These are phyloP conservation scores for Diplodia seriata DNA, from an alignment of 2,329 filamentous ascomycete genomes.

Conservation along the genomic window DNA sequence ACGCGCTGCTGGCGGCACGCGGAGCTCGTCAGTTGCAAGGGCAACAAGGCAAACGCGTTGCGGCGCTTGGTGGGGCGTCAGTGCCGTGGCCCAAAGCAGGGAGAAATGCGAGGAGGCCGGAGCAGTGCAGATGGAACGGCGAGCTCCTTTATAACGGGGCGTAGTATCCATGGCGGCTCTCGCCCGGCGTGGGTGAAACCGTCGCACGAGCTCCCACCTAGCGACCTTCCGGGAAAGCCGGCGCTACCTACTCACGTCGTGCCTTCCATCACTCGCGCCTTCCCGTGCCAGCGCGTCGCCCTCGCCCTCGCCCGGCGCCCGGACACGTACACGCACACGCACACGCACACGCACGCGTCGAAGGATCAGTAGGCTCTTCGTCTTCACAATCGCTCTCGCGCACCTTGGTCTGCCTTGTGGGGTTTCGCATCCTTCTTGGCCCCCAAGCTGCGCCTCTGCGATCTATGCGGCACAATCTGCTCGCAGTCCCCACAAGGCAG, in stretches of 20 bases:
- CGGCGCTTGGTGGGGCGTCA: not conserved
- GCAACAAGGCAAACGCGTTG: slow-evolving; percentile 1
- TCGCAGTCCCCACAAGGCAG: slow-evolving; percentile 4
- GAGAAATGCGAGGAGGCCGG: slow-evolving; percentile 19
- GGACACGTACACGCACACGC: not conserved
- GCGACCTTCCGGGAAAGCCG: not conserved
- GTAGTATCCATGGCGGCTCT: not conserved
- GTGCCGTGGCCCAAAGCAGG: slow-evolving; percentile 4
- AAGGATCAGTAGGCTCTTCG: slow-evolving; percentile 23
- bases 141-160: not conserved
- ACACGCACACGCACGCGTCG: slow-evolving; percentile 2
- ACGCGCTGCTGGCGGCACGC: slow-evolving; percentile 2
- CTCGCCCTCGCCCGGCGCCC: not conserved
- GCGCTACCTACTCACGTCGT: not conserved
- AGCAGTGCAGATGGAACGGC: not conserved
- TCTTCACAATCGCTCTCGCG: not conserved
- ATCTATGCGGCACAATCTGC: not conserved
- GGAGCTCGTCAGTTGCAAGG: slow-evolving; percentile 2
- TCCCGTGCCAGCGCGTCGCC: not conserved
- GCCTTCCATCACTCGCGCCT: not conserved
- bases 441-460: slow-evolving; percentile 16
- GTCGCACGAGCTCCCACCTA: not conserved
- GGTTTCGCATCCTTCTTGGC: not conserved
- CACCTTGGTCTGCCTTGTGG: not conserved
- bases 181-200: not conserved